These are phyloP conservation scores for Salix exigua DNA, from an alignment of 345 rosid species.

Conservation along the genomic window DNA sequence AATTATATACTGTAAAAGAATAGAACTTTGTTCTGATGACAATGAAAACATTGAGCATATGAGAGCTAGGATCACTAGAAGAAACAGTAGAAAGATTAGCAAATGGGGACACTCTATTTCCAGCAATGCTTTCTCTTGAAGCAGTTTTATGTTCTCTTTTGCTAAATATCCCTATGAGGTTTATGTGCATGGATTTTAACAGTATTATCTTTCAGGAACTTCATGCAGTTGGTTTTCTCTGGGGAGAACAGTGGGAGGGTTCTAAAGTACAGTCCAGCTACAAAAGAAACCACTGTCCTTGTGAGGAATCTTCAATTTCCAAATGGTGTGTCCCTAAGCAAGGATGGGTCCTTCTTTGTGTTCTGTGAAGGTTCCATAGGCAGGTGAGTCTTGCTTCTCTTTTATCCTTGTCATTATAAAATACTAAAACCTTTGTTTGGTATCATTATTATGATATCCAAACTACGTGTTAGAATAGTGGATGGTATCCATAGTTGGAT, in stretches of 20 bases:
- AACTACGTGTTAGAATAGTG: too few species aligned
- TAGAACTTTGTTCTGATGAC: too few species aligned
- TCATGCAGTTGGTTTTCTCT: conserved; percentile 74
- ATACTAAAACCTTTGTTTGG: neutral
- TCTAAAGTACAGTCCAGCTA: conserved; percentile 60
- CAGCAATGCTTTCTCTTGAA: neutral
- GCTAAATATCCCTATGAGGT: neutral
- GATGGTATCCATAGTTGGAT: too few species aligned
- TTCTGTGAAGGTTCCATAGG: conserved; percentile 65
- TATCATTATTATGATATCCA: neutral
- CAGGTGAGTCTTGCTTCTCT: conserved; percentile 38
- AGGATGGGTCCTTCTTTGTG: conserved; percentile 74
- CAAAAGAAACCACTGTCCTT: conserved; percentile 69
- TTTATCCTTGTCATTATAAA: neutral
- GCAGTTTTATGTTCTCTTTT: neutral
- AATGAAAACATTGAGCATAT: too few species aligned
- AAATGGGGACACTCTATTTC: too few species aligned
- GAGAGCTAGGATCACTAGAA: too few species aligned
- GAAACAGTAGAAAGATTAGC: too few species aligned
- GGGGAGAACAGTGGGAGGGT: conserved; percentile 69
- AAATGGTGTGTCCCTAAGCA: conserved; percentile 81
- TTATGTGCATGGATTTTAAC: conserved; percentile 10
- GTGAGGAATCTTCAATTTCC: conserved; percentile 69
- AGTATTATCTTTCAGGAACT: conserved; percentile 56
- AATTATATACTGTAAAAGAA: too few species aligned